These are phyloP conservation scores for Cryptococcus floricola DNA, from an alignment of 1,284 basidiomycete species.

Conservation along the genomic window DNA sequence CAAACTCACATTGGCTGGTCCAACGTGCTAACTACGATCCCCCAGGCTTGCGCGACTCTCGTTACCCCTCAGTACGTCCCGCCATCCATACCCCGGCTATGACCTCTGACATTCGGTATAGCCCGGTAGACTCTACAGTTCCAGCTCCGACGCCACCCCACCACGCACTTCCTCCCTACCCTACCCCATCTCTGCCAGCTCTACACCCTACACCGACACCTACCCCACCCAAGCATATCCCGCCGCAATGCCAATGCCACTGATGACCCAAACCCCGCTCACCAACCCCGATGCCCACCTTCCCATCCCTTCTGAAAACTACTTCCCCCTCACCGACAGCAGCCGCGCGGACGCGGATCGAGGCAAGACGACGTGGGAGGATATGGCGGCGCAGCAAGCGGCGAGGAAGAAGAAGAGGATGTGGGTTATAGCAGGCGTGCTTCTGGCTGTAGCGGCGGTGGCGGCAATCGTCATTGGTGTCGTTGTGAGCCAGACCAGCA, in stretches of 20 bases:
- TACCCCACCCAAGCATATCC: constrained; percentile 1
- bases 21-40: not conserved
- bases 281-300: constrained; percentile 19
- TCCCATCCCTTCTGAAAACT: constrained; percentile 31
- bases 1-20: no score
- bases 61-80: constrained; percentile 21
- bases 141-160: constrained; percentile 4
- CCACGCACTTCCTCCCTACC: constrained; percentile 2
- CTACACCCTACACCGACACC: constrained; percentile 2
- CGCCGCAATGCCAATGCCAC: constrained; percentile 2
- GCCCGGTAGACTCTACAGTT: constrained; percentile 10
- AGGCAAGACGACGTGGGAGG: not conserved
- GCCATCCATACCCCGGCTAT: not conserved
- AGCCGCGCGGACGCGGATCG: not conserved
- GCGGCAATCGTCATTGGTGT: constrained; percentile 30
- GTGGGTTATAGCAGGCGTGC: constrained; percentile 23
- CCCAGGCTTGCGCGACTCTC: constrained; percentile 2
- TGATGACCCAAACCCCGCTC: constrained; percentile 9
- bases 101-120: not conserved
- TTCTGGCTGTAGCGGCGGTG: constrained; percentile 30
- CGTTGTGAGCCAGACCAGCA: constrained; percentile 28
- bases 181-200: constrained; percentile 2
- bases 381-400: not conserved
- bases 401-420: constrained; percentile 21
- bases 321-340: constrained; percentile 15